These are phyloP conservation scores for Nitzschia sp. DNA, from an alignment of 108 stramenopile genomes.

Conservation along the genomic window DNA sequence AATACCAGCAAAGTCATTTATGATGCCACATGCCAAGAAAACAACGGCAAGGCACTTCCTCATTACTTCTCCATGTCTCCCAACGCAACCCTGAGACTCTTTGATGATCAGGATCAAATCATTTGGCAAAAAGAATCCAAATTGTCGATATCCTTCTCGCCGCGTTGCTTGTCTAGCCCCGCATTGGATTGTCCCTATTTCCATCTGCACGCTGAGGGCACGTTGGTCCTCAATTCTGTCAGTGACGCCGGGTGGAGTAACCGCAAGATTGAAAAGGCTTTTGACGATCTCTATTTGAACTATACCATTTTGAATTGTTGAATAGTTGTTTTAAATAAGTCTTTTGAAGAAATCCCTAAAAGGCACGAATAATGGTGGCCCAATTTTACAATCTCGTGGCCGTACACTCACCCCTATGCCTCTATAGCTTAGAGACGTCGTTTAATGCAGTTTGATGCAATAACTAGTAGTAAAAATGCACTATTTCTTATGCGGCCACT, in stretches of 20 bases:
- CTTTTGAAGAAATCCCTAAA: no score
- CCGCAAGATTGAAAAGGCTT: neutral
- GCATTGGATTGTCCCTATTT: slow-evolving; percentile 25
- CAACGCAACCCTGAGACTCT: neutral
- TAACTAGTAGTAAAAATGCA: no score
- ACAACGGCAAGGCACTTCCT: neutral
- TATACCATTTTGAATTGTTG: no score
- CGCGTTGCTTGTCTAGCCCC: slow-evolving; percentile 7
- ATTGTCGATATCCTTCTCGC: neutral
- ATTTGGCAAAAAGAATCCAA: slow-evolving; percentile 8
- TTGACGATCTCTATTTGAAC: slow-evolving; percentile 1
- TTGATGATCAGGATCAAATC: slow-evolving; percentile 7
- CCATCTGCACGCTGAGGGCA: slow-evolving; percentile 6
- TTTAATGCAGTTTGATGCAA: no score
- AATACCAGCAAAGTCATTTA: slow-evolving; percentile 3
- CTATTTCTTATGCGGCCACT: no score
- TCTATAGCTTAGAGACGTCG: no score
- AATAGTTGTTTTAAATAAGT: no score
- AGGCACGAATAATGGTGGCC: no score
- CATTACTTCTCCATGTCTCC: neutral
- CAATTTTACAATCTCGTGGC: no score
- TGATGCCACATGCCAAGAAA: neutral
- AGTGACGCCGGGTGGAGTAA: neutral
- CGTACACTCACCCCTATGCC: no score
- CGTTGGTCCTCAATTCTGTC: slow-evolving; percentile 19